Base-by-base conservation (phyloP, 1,284 basidiomycete species). In the Austroboletus novae-zelandiae region DNA sequence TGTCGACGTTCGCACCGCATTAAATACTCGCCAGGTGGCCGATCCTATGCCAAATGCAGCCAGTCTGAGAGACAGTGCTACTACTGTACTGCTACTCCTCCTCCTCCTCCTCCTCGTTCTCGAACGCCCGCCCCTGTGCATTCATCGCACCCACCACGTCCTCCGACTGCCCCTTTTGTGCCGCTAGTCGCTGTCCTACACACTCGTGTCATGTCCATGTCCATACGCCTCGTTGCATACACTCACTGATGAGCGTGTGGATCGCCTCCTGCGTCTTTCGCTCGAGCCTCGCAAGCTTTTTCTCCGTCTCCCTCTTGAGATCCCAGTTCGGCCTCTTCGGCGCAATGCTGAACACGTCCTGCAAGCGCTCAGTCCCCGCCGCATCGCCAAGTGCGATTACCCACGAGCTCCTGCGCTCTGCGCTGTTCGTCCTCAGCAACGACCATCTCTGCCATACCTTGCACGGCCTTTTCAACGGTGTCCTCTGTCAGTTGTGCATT, bases 281-380 rank as follows among this genome's bases (percentile, higher is more conserved):
- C 64, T 97, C 92, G n/a, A 98, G 75, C 66, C 87, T 95, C 11
- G 83, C 79, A 47, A 96, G 76, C 63, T 95, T 91, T 72, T 89
- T 92, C 50, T 93, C 90, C 71, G 95, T 85, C 64, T 98, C 94
- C 43, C 95, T 84, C 69, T 96, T 98, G 57, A 99, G 74, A 70
- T 98, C 96, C 95, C 96, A 98, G 69, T 98, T 98, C 10, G 90
- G 84, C 44, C 93, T 80, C 76, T 95, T 96, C 2, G 96, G 96
- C 25, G 95, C 95, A 58, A 99, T 98, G 66, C 97, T 98, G 67
- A 94, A 90, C 25, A 98, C 77, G 64, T 98, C 94, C 93, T 97
- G 65, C 43, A 29, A 47, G 43, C 20, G 40, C 48, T 58, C 51
- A 53, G 53, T 34, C n/a, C 46, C 54, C 51, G 23, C 34, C 5